Evolutionary conservation across 176 grass and related monocot species (phyloP), one percentile per base, ranked within the genome.

Genomic region (Phyllostachys edulis): DNA sequence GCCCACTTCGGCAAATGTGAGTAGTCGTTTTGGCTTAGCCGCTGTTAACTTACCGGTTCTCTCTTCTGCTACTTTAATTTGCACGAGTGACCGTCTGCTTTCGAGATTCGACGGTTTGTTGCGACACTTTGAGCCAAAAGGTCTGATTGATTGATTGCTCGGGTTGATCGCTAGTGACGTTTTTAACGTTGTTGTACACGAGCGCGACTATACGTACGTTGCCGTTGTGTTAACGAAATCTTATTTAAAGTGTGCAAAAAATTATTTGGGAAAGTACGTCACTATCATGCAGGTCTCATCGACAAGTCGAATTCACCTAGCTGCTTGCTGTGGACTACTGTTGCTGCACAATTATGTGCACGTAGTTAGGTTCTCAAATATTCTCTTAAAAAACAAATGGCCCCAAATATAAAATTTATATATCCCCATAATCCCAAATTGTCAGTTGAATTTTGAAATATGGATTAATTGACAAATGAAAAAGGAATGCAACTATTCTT

Each of bases 1-100:
- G 80, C 90, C 0, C 94, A 94, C 73, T 97, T 97, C 27, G 92
- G 94, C 24, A 89, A 97, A 83, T 11, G 94, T 94, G 32, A 84
- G 77, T 85, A 24, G 0, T 1, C 52, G 3, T 7, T 9, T 24
- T 5, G 46, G 10, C 68, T 0, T 14, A n/a, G n/a, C n/a, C n/a
- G 24, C 7, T n/a, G 20, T 29, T 39, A 10, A 60, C 24, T 6
- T 9, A 11, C 52, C 52, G 6, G 1, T 55, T 7, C 51, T 20
- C 0, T 1, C 51, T 32, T n/a, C 27, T 72, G n/a, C 60, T 32
- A 16, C 69, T 47, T 71, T 4, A 14, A 10, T 71, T 8, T 18
- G 46, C 69, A 12, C n/a, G 3, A 24, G n/a, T 24, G n/a, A 60
- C n/a, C 11, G 57, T 5, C 18, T 60, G 57, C 57, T 24, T 5